These are phyloP conservation scores for Zygoascus biomembranicola DNA, from an alignment of 805 yeast species.

Conservation along the genomic window DNA sequence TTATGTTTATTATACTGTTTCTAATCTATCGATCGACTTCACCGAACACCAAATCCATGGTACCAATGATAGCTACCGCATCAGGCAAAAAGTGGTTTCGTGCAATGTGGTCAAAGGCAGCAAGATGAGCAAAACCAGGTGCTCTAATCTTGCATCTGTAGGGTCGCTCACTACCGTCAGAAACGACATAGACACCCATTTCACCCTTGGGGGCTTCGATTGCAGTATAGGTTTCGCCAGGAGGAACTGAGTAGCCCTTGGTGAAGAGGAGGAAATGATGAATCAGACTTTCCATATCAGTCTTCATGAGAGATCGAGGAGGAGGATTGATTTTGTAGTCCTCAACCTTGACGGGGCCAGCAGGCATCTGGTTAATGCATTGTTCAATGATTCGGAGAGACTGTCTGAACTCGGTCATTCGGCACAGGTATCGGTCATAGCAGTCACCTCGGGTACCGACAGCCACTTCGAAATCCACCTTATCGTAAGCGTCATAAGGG, in stretches of 20 bases:
- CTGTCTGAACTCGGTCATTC: slow-evolving; percentile 92
- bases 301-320: slow-evolving; percentile 73
- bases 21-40: slow-evolving; percentile 73
- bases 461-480: slow-evolving; percentile 78
- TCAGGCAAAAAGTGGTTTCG: slow-evolving; percentile 85
- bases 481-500: slow-evolving; percentile 85
- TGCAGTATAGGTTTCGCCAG: slow-evolving; percentile 85
- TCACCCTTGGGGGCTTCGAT: slow-evolving; percentile 95
- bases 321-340: slow-evolving; percentile 83
- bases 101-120: slow-evolving; percentile 78
- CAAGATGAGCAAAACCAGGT: slow-evolving; percentile 89
- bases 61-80: slow-evolving; percentile 89
- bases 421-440: slow-evolving; percentile 77
- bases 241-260: slow-evolving; percentile 83
- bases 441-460: slow-evolving; percentile 87
- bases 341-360: slow-evolving; percentile 86
- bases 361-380: slow-evolving; percentile 85
- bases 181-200: slow-evolving; percentile 83
- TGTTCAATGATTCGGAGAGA: slow-evolving; percentile 82
- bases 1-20: neutral
- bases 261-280: slow-evolving; percentile 84
- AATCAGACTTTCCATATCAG: slow-evolving; percentile 86
- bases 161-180: slow-evolving; percentile 86
- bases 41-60: slow-evolving; percentile 92
- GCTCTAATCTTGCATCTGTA: slow-evolving; percentile 89